Evolutionary conservation across 169 alveolate genomes (phyloP), one percentile per base, ranked within the genome.

Genomic region (Theileria equi): DNA sequence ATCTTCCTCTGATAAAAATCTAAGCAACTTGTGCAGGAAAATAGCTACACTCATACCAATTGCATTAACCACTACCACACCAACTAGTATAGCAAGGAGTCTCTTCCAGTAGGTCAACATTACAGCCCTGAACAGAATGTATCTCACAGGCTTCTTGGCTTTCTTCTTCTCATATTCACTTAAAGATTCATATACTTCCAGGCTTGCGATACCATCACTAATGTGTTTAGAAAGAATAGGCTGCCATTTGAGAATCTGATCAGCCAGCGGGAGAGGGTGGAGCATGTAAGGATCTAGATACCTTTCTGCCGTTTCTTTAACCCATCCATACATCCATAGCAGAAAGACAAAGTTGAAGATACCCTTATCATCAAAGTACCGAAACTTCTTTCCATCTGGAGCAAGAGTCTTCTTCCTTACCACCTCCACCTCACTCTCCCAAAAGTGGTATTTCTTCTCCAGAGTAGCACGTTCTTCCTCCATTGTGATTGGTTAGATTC

Each of bases 201-300:
- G 36, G 23, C 53, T 32, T 13, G 63, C 29, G 10, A 72, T 1
- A 2, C 77, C 74, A 43, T 72, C 83, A 44, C 83, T 72, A 25
- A 72, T 29, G 41, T 72, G 77, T 43, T 62, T 60, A 19, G 83
- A 72, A 1, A 72, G 48, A 13, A 62, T 47, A 16, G 83, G 83
- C 29, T 72, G 66, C 83, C 83, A 72, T 29, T 31, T 43, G 36
- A 58, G 38, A 19, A 72, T 60, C 19, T 62, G 60, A 38, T 72
- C 83, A 2, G 66, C 67, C 6, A 57, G 29, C 10, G 83, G 83
- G n/a, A 72, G 66, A 3, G 69, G 76, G 34, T 45, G 77, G 17
- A 72, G 8, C 38, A n/a, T 29, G 10, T 44, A 50, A 25, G 77
- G 82, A 21, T 29, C 44, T 7, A 71, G 10, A 44, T 26, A 54